Conservation (phyloP, 2,329 filamentous ascomycete genomes). For the Penicillium concentricum region DNA sequence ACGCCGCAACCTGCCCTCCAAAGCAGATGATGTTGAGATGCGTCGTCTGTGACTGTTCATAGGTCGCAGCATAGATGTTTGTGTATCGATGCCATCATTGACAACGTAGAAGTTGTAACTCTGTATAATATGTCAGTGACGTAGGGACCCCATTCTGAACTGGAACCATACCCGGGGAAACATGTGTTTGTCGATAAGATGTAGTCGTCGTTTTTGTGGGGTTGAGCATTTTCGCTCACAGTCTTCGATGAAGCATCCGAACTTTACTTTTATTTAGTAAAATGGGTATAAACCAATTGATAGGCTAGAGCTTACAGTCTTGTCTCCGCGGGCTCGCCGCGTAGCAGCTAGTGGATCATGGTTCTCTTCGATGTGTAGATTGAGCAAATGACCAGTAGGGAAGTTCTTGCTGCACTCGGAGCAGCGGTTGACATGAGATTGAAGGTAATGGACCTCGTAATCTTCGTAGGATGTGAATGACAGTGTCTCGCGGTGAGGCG, state of each 20-base stretch:
- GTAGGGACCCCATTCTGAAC: neutral
- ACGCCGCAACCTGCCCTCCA: slow-evolving; percentile 35
- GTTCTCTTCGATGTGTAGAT: slow-evolving; percentile 83
- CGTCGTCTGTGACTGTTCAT: slow-evolving; percentile 34
- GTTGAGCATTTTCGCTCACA: slow-evolving; percentile 84
- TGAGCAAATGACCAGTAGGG: slow-evolving; percentile 76
- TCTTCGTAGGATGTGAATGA: slow-evolving; percentile 73
- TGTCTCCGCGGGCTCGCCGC: slow-evolving; percentile 75
- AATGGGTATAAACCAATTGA: neutral
- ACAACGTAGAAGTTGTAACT: slow-evolving; percentile 87
- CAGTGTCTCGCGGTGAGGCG: slow-evolving; percentile 70
- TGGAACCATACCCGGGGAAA: slow-evolving; percentile 63
- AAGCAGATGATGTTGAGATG: slow-evolving; percentile 35
- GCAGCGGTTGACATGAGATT: slow-evolving; percentile 80
- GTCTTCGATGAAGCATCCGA: slow-evolving; percentile 82
- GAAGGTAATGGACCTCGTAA: slow-evolving; percentile 83
- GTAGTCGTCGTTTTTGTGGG: slow-evolving; percentile 77
- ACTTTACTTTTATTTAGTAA: slow-evolving; percentile 51
- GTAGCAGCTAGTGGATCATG: slow-evolving; percentile 79
- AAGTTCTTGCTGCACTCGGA: slow-evolving; percentile 83
- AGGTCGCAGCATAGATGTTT: slow-evolving; percentile 69
- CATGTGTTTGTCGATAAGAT: slow-evolving; percentile 91
- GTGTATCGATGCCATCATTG: slow-evolving; percentile 83
- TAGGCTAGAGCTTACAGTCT: slow-evolving; percentile 61
- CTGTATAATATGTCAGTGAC: slow-evolving; percentile 25